Evolutionary conservation across 441 rosid genomes (phyloP), one percentile per base, ranked within the genome.

Genomic region (Syzygium syzygioides): DNA sequence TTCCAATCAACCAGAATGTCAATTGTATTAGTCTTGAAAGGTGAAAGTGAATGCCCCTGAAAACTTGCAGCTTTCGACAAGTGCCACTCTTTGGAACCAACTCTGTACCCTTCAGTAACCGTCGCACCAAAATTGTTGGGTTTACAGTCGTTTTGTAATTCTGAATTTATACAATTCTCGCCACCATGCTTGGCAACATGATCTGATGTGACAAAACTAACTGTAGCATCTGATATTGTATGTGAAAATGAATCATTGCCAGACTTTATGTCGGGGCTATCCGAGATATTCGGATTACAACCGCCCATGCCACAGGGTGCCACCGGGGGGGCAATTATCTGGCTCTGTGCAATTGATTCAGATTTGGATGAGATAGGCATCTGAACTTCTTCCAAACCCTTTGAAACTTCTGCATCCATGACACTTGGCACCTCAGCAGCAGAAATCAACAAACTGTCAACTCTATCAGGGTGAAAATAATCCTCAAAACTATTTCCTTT

Each of bases 41-140:
- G 93, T 41, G 84, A 87, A 88, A 52, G 79, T 56, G 50, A 88
- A 85, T 92, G 90, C 91, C 92, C 90, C 26, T 64, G 91, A 88
- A 90, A 88, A 87, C 91, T 89, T 88, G 90, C 94, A 87, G 91
- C 91, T 90, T 94, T 91, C 41, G 94, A 92, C 45, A 90, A 90
- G 86, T 92, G 94, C 62, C 89, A 86, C 87, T 93, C 95, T 86
- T 90, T 68, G 55, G 94, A 94, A 91, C 90, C 93, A 91, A 91
- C 88, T 19, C 60, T 76, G 87, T 88, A 80, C 89, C 88, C 90
- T 85, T 91, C 89, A 85, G 92, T 90, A 90, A 80, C 85, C 41
- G 88, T 86, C 87, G 59, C 90, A 86, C 89, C 91, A 83, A 91
- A 86, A 92, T 90, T 91, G 88, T 91, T 93, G 37, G 87, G 91